Conservation (phyloP, 352 stramenopile species). For the Peronospora destructor region DNA sequence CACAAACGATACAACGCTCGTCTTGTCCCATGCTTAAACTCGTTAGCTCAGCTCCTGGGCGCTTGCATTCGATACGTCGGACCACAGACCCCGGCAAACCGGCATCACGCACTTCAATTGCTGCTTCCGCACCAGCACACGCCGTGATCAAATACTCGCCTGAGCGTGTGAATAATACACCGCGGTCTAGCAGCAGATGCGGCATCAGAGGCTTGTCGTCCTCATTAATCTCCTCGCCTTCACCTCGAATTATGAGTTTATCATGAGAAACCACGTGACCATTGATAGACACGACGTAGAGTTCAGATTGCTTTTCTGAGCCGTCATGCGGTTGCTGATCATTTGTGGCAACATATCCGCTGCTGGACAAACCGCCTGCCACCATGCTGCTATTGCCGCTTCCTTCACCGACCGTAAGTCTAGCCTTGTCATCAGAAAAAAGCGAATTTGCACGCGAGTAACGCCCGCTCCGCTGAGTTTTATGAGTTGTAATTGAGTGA, state of each 20-base stretch:
- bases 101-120: constrained; percentile 71
- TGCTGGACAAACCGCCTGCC: constrained; percentile 30
- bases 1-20: constrained; percentile 74
- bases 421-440: constrained; percentile 41
- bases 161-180: constrained; percentile 68
- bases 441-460: constrained; percentile 35
- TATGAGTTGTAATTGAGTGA: constrained; percentile 49
- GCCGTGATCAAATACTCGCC: constrained; percentile 76
- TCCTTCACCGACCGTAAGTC: constrained; percentile 29
- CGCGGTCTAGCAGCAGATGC: constrained; percentile 59
- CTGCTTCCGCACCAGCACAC: constrained; percentile 45
- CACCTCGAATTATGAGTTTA: constrained; percentile 35
- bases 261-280: constrained; percentile 64
- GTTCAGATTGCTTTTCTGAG: constrained; percentile 51
- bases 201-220: constrained; percentile 18
- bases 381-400: constrained; percentile 33
- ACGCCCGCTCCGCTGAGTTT: constrained; percentile 26
- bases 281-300: constrained; percentile 81
- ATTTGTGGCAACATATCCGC: constrained; percentile 27
- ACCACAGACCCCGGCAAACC: constrained; percentile 49
- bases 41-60: constrained; percentile 44
- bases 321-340: constrained; percentile 23
- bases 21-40: constrained; percentile 73
- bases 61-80: constrained; percentile 77
- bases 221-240: constrained; percentile 18